phyloP scores from a whole-genome alignment of 306 rosid species.

The Acacia confusa region DNA sequence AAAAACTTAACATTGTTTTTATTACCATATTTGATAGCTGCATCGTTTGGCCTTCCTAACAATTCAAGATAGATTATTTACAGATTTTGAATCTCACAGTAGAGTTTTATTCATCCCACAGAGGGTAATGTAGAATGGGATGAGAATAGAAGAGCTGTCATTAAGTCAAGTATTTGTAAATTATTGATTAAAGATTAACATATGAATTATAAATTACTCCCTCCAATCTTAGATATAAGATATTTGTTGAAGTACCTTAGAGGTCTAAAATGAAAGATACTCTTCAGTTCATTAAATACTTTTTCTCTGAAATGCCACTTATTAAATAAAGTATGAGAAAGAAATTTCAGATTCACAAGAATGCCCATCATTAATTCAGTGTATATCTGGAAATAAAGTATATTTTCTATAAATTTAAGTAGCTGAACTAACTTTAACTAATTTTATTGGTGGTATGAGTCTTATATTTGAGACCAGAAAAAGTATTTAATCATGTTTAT shows the following conservation, averaged over 20 bases:
- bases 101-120: too few relatives aligned
- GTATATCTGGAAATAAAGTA: not conserved
- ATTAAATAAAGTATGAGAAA: not conserved
- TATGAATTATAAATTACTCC: not conserved
- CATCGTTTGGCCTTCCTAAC: too few relatives aligned
- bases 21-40: too few relatives aligned
- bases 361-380: not conserved
- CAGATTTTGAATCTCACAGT: too few relatives aligned
- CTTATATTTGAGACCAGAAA: not conserved
- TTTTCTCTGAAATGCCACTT: not conserved
- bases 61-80: too few relatives aligned
- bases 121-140: not conserved
- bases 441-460: not conserved
- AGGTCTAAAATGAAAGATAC: not conserved
- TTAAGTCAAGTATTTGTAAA: not conserved
- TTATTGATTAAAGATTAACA: too few relatives aligned
- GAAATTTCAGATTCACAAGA: not conserved
- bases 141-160: not conserved
- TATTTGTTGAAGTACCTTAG: not conserved
- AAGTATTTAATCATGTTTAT: too few relatives aligned
- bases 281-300: not conserved
- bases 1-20: too few relatives aligned
- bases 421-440: not conserved
- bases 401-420: not conserved
- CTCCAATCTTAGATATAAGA: not conserved